These are phyloP conservation scores for Paramecium octaurelia DNA, from an alignment of 73 alveolate genomes.

Conservation along the genomic window DNA sequence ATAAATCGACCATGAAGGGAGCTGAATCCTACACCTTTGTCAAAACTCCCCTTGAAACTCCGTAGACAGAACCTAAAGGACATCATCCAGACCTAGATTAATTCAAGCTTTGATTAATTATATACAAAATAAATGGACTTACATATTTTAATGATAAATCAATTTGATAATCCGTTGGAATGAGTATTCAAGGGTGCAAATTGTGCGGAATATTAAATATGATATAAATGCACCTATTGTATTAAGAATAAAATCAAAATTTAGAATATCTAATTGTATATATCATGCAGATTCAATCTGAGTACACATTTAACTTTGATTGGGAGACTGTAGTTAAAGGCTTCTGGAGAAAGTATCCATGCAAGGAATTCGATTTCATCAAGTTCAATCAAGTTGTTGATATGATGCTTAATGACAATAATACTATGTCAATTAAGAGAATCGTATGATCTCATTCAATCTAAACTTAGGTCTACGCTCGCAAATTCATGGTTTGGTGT, in stretches of 20 bases:
- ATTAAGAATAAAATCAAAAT: not conserved
- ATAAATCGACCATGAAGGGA: constrained; percentile 60
- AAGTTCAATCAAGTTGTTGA: constrained; percentile 34
- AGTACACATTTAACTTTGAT: constrained; percentile 33
- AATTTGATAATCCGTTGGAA: not conserved
- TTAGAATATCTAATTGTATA: not conserved
- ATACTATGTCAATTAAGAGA: constrained; percentile 41
- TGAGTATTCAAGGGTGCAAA: not conserved
- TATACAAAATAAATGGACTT: not conserved
- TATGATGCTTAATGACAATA: not conserved
- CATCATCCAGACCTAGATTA: not conserved
- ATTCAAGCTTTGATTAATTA: constrained; percentile 8
- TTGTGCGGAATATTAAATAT: not conserved
- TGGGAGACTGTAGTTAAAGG: constrained; percentile 49
- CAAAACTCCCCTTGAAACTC: constrained; percentile 55
- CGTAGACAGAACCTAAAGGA: not conserved
- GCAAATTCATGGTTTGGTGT: constrained; percentile 25
- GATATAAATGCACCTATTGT: not conserved
- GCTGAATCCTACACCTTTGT: constrained; percentile 42
- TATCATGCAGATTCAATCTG: constrained; percentile 17
- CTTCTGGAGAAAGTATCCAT: constrained; percentile 15
- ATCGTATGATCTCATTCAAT: not conserved
- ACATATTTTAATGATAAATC: not conserved
- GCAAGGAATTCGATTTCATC: constrained; percentile 38
- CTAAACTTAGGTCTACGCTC: not conserved